A percentile compares a stretch with the other conserved stretches of the same genome.
phyloP scores from a whole-genome alignment of 768 basidiomycete genomes.

The Lactarius trivialis region DNA sequence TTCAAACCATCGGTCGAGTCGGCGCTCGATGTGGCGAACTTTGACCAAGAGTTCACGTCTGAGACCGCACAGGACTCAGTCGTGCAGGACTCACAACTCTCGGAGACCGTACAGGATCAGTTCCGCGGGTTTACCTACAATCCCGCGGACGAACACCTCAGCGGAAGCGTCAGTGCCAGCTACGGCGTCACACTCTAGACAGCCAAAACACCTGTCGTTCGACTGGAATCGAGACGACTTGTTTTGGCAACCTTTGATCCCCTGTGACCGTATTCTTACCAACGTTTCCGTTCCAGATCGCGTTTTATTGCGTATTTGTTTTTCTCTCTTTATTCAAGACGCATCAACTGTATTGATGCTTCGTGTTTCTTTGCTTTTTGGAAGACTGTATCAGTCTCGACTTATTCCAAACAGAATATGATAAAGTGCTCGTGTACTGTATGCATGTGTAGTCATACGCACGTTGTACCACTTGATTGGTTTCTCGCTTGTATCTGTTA shows the following conservation, averaged over 20 bases:
- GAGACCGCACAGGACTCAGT: conserved; percentile 95
- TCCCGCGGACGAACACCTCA: conserved; percentile 75
- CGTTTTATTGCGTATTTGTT: conserved; percentile 8
- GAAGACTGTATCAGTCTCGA: conserved; percentile 4
- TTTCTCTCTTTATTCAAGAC: conserved; percentile 8
- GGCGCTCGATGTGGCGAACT: conserved; percentile 92
- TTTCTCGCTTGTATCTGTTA: background rate
- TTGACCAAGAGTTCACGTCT: conserved; percentile 95
- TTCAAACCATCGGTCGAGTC: conserved; percentile 98
- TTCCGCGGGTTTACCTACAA: conserved; percentile 91
- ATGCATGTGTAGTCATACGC: conserved; percentile 9
- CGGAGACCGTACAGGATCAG: conserved; percentile 95
- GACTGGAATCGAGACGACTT: conserved; percentile 12
- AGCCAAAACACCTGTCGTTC: conserved; percentile 2
- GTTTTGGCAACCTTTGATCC: background rate
- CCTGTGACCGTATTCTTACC: background rate
- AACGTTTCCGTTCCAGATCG: background rate
- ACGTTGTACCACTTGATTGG: conserved; percentile 6
- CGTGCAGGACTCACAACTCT: conserved; percentile 86
- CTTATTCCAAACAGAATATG: conserved; percentile 4
- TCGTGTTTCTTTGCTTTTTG: conserved; percentile 1
- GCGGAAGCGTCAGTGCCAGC: conserved; percentile 75
- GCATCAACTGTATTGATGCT: conserved; percentile 3
- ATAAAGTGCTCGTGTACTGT: conserved; percentile 8
- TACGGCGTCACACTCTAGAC: conserved; percentile 33